Evolutionary conservation across 169 alveolate species (phyloP), one percentile per base, ranked within the genome.

Genomic region (Besnoitia besnoiti): DNA sequence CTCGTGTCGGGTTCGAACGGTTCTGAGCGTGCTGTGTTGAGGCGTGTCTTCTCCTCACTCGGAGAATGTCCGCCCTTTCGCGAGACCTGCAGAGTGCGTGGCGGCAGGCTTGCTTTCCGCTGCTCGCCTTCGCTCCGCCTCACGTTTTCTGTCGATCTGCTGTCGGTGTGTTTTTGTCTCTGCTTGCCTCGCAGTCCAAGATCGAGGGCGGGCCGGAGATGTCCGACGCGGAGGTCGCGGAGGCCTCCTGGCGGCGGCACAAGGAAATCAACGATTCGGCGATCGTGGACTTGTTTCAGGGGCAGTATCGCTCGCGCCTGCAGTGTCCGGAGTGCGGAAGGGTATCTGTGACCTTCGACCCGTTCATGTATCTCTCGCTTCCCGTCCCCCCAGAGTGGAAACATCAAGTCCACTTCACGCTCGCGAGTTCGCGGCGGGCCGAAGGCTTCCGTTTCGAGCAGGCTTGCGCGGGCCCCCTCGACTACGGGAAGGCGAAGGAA

Each of bases 271-370:
- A 98, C 88, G 95, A 96, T 73, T 96, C 98, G 0, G 90, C 96
- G n/a, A 94, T 98, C 40, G 97, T 97, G 33, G 99, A 98, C 93
- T 85, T 97, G 67, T 96, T 98, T 95, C 97, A 97, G 88, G 99
- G 99, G 24, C 96, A 97, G 93, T 96, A 96, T 85, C 96, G 97
- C 90, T 96, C 98, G 7, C 95, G 96, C 76, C 96, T 98, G 27
- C 91, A 90, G 47, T 98, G 99, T 50, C 97, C 97, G 0, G 94
- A 92, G 3, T 98, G 99, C 94, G 91, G 85, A 0, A 73, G 59
- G 42, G 42, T 90, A 0, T 96, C 97, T 24, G 96, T 96, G 67
- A 96, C 98, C 0, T 98, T 97, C 92, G 99, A 98, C 88, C 99
- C 99, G 3, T 98, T 97, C 95, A 91, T 96, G 94, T 96, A 96